Evolutionary conservation across 139 green algal genomes (phyloP).

Genomic region (Limnomonas spitsbergensis): DNA sequence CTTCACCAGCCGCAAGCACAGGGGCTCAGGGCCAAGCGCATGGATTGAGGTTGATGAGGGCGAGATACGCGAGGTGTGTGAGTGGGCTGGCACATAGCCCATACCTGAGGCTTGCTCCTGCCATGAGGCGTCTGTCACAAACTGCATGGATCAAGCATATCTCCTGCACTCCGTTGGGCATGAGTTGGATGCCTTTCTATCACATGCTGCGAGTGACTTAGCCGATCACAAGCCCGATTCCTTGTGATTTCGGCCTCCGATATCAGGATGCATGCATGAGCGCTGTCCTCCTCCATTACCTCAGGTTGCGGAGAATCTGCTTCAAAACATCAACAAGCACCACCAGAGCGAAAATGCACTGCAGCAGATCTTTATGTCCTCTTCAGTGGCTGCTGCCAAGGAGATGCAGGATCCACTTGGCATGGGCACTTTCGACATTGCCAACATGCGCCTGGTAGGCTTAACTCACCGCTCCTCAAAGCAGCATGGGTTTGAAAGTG

Average conservation of each 20-base stretch:
- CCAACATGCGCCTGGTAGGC: neutral
- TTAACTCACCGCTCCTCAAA: neutral
- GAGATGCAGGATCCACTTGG: constrained; percentile 14
- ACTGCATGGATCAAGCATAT: neutral
- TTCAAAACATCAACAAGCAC: constrained; percentile 1
- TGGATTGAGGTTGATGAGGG: constrained; percentile 17
- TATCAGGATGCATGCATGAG: too few relatives aligned
- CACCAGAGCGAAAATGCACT: constrained; percentile 11
- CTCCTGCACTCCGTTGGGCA: too few relatives aligned
- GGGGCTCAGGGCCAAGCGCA: neutral
- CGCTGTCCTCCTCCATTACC: too few relatives aligned
- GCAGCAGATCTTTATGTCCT: constrained; percentile 6
- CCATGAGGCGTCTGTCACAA: neutral
- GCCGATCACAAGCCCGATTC: neutral
- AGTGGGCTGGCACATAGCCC: neutral
- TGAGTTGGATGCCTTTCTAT: too few relatives aligned
- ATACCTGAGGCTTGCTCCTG: neutral
- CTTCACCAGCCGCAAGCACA: neutral
- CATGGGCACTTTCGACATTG: neutral
- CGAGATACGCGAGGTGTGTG: constrained; percentile 6
- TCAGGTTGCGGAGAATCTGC: constrained; percentile 12
- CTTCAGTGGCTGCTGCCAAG: neutral
- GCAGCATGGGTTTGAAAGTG: neutral
- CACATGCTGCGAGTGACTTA: too few relatives aligned
- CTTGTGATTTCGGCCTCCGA: neutral